phyloP scores from a whole-genome alignment of 2,329 filamentous ascomycete genomes.

The Fusarium veterinarium region DNA sequence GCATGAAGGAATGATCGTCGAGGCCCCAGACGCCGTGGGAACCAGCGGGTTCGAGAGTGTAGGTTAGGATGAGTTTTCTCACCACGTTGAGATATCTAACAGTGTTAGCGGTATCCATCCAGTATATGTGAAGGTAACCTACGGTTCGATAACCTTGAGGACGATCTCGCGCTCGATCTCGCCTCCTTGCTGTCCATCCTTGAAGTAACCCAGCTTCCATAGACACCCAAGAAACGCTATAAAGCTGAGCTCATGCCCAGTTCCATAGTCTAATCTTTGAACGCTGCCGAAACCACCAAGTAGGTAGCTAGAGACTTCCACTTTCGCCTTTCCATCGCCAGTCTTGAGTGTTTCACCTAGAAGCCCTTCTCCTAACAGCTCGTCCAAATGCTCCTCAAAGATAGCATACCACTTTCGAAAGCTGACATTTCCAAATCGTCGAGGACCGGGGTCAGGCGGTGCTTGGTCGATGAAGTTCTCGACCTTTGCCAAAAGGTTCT shows the following conservation, averaged over 20 bases:
- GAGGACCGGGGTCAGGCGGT: slow-evolving; percentile 85
- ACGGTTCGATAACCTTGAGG: slow-evolving; percentile 84
- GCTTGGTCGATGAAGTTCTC: slow-evolving; percentile 77
- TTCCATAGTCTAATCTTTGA: slow-evolving; percentile 93
- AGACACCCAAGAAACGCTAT: slow-evolving; percentile 88
- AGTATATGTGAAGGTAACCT: slow-evolving; percentile 51
- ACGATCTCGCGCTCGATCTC: slow-evolving; percentile 83
- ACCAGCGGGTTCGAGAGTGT: slow-evolving; percentile 93
- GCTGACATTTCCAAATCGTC: slow-evolving; percentile 91
- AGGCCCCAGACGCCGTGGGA: slow-evolving; percentile 98
- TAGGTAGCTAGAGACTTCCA: slow-evolving; percentile 83
- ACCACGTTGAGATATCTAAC: slow-evolving; percentile 81
- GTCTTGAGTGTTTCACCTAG: slow-evolving; percentile 47
- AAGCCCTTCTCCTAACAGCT: slow-evolving; percentile 45
- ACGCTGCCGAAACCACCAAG: slow-evolving; percentile 88
- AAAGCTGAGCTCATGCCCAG: slow-evolving; percentile 95
- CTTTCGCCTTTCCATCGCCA: slow-evolving; percentile 60
- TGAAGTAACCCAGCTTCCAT: slow-evolving; percentile 90
- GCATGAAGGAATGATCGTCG: slow-evolving; percentile 95
- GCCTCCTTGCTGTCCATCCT: slow-evolving; percentile 61
- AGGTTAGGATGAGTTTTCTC: slow-evolving; percentile 85
- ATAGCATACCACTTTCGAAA: slow-evolving; percentile 86
- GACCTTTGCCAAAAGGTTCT: slow-evolving; percentile 73
- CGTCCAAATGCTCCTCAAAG: slow-evolving; percentile 68
- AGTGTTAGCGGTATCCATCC: neutral